These are phyloP conservation scores for Fragaria vesca DNA, from an alignment of 306 rosid genomes.

Conservation along the genomic window DNA sequence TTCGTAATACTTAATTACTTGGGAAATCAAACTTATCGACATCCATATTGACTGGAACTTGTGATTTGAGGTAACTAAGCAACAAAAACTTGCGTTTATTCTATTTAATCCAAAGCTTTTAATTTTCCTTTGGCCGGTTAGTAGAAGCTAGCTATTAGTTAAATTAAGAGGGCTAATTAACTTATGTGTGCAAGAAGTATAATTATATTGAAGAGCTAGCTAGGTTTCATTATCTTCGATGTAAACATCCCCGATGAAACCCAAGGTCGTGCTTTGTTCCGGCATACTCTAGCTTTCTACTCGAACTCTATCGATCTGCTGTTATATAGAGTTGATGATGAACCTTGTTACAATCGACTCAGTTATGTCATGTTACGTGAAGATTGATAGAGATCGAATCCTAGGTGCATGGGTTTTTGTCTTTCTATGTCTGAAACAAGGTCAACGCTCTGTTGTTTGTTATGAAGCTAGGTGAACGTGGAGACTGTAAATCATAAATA, in stretches of 20 bases:
- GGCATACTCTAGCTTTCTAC: too few relatives aligned
- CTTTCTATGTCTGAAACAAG: conserved; percentile 4
- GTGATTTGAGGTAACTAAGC: neutral
- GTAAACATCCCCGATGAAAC: conserved; percentile 40
- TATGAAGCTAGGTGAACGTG: neutral
- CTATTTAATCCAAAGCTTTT: neutral
- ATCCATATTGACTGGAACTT: neutral
- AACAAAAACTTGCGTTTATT: neutral
- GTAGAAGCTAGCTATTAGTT: neutral
- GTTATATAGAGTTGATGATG: neutral
- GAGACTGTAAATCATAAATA: too few relatives aligned
- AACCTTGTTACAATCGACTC: conserved; percentile 22
- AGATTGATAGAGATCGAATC: neutral
- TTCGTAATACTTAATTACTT: neutral
- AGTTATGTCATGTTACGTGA: neutral
- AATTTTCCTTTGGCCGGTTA: neutral
- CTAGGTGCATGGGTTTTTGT: neutral
- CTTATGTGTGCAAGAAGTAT: neutral
- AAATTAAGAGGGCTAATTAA: neutral
- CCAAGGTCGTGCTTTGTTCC: conserved; percentile 41
- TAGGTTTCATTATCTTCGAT: conserved; percentile 11
- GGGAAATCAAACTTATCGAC: neutral
- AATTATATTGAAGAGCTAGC: neutral
- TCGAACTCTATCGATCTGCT: conserved; percentile 7
- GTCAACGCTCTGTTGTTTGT: neutral